phyloP scores from a whole-genome alignment of 2,329 filamentous ascomycete species.

The Myriangium duriaei region DNA sequence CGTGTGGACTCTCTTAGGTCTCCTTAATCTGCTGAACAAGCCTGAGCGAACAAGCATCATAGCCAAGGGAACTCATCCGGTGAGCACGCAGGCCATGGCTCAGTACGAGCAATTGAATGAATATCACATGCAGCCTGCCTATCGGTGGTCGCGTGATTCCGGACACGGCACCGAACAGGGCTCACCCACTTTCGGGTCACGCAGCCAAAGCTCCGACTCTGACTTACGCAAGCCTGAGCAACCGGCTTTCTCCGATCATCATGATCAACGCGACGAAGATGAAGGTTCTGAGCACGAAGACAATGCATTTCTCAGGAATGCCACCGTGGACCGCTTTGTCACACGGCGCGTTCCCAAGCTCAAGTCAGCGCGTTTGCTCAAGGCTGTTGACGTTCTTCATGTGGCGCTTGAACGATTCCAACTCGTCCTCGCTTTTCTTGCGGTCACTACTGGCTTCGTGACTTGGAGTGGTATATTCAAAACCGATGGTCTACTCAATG shows the following conservation, averaged over 20 bases:
- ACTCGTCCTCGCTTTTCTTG: conserved; percentile 63
- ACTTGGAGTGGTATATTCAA: conserved; percentile 69
- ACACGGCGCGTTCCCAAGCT: conserved; percentile 15
- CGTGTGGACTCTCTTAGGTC: conserved; percentile 56
- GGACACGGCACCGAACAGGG: conserved; percentile 19
- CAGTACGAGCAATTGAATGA: conserved; percentile 27
- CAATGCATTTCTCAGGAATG: conserved; percentile 30
- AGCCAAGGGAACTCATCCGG: conserved; percentile 20
- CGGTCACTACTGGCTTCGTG: conserved; percentile 58
- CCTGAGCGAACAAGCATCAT: conserved; percentile 7
- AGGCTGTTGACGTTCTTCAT: conserved; percentile 48
- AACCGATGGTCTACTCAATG: conserved; percentile 54
- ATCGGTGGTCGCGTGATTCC: conserved; percentile 31
- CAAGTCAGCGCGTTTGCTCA: conserved; percentile 41
- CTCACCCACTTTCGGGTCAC: conserved; percentile 15
- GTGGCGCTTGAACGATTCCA: conserved; percentile 62
- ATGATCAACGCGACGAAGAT: conserved; percentile 29
- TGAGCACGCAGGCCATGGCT: conserved; percentile 19
- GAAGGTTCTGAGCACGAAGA: conserved; percentile 16
- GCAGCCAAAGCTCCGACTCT: conserved; percentile 21
- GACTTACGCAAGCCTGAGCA: conserved; percentile 16
- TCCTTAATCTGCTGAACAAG: conserved; percentile 38
- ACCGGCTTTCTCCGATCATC: conserved; percentile 9
- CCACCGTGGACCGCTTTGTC: conserved; percentile 17
- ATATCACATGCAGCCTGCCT: conserved; percentile 15